These are phyloP conservation scores for Vanrija pseudolonga DNA, from an alignment of 1,284 basidiomycete species.

Conservation along the genomic window DNA sequence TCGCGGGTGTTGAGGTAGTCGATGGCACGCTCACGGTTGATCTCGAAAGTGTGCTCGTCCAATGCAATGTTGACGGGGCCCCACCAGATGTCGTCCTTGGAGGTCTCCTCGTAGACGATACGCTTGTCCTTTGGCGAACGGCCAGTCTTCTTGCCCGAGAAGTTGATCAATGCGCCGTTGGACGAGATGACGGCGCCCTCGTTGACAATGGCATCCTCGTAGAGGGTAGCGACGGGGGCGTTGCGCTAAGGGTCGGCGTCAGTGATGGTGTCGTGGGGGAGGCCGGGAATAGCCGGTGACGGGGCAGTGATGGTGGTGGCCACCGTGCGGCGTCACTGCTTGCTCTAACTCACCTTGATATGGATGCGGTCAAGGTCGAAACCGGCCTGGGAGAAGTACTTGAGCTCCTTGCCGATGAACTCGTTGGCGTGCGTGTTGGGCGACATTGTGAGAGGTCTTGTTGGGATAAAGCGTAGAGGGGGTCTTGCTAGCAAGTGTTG, in stretches of 20 bases:
- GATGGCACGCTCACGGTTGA: constrained; percentile 99
- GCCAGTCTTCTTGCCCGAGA: constrained; percentile 99
- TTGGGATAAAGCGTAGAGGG: not conserved
- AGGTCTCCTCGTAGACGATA: constrained; percentile 96
- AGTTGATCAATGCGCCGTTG: constrained; percentile 97
- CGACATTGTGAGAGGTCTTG: constrained; percentile 24
- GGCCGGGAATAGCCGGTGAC: too few relatives aligned
- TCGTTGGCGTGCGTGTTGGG: constrained; percentile 41
- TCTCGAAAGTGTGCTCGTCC: constrained; percentile 96
- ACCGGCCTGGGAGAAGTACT: constrained; percentile 98
- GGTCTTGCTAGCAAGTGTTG: not conserved
- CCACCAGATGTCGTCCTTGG: constrained; percentile 99
- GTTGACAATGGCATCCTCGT: constrained; percentile 97
- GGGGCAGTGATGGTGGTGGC: too few relatives aligned
- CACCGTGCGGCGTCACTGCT: not conserved
- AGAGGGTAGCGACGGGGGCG: constrained; percentile 88
- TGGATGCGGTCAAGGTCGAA: constrained; percentile 75
- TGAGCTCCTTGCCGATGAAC: constrained; percentile 83
- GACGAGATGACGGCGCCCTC: constrained; percentile 97
- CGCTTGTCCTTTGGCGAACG: constrained; percentile 99
- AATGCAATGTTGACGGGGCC: constrained; percentile 99
- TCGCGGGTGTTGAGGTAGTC: constrained; percentile 99
- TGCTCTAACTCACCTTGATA: constrained; percentile 44
- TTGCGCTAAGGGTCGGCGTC: constrained; percentile 73
- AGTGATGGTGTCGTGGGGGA: too few relatives aligned